phyloP scores from a whole-genome alignment of 371 early-diverging fungal genomes.

The Mortierella sp. region DNA sequence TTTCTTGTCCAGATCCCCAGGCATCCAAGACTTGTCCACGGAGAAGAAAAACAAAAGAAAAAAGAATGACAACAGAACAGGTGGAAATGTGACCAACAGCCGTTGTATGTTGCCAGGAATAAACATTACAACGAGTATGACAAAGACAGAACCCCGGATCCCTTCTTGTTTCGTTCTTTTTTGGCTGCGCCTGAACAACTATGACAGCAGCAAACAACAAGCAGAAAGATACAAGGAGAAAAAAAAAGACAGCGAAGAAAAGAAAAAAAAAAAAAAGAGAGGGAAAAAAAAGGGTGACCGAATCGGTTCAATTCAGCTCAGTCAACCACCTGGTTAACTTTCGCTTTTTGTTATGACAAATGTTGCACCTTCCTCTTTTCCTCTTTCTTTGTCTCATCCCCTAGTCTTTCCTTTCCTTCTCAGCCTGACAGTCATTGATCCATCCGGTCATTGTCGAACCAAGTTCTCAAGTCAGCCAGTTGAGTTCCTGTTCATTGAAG shows the following conservation, averaged over 20 bases:
- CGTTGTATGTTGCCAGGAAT: neutral
- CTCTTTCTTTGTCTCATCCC: neutral
- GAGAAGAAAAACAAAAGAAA: neutral
- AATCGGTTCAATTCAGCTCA: neutral
- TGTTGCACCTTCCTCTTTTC: neutral
- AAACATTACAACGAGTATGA: neutral
- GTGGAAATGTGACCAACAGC: conserved; percentile 4
- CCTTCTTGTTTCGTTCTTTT: neutral
- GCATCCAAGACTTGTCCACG: conserved; percentile 1
- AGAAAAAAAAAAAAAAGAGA: neutral
- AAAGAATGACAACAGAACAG: neutral
- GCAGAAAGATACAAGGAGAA: neutral
- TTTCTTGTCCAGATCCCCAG: neutral
- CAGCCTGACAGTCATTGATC: neutral
- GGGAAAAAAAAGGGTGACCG: neutral
- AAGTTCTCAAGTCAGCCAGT: neutral
- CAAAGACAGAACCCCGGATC: neutral
- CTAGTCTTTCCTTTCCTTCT: neutral
- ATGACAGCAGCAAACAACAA: neutral
- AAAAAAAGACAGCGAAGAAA: neutral
- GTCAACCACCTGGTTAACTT: neutral
- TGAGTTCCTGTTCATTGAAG: neutral
- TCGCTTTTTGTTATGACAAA: neutral
- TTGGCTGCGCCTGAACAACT: neutral
- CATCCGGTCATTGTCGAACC: neutral